Percentiles rank a stretch among this genome's conserved stretches.
phyloP scores from a whole-genome alignment of 164 flowering plant genomes.

The Stephania japonica region DNA sequence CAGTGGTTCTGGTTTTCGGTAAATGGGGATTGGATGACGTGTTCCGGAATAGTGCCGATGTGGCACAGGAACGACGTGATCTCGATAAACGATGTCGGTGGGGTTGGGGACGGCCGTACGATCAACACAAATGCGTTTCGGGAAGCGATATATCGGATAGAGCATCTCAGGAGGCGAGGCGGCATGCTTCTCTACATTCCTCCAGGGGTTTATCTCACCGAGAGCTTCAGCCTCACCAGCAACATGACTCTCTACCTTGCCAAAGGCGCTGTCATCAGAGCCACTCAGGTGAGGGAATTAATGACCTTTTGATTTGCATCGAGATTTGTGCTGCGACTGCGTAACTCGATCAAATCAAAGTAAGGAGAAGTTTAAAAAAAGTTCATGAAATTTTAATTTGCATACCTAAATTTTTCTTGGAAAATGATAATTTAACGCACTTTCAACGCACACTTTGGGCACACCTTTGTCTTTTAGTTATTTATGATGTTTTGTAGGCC shows the following conservation, averaged over 20 bases:
- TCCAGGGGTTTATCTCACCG: slow-evolving; percentile 82
- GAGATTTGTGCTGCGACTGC: too few species aligned
- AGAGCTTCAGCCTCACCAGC: slow-evolving; percentile 74
- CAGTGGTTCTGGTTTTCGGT: slow-evolving; percentile 1
- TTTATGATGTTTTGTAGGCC: too few species aligned
- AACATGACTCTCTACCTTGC: slow-evolving; percentile 91
- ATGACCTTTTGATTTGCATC: background rate
- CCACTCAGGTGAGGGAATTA: slow-evolving; percentile 54
- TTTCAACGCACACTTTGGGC: too few species aligned
- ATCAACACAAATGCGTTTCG: slow-evolving; percentile 79
- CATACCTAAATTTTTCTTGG: too few species aligned
- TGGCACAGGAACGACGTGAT: slow-evolving; percentile 50
- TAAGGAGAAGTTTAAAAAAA: too few species aligned
- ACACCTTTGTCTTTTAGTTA: too few species aligned
- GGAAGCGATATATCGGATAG: slow-evolving; percentile 73
- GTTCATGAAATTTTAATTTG: too few species aligned
- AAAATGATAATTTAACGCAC: too few species aligned
- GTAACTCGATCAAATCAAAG: too few species aligned
- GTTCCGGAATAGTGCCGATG: slow-evolving; percentile 77
- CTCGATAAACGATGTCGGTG: slow-evolving; percentile 83
- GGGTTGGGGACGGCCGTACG: slow-evolving; percentile 80
- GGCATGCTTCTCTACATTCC: slow-evolving; percentile 86
- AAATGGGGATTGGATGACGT: slow-evolving; percentile 37
- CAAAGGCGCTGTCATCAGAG: slow-evolving; percentile 73
- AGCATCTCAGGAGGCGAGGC: slow-evolving; percentile 67